Percentiles rank a stretch among this genome's conserved stretches.
Evolutionary conservation across 164 flowering plant genomes (phyloP).

Genomic region (Vitis vinifera): ASM3070453v1 NC_081805.1:9429001-9429500

Average conservation of each 20-base stretch:
- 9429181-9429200: slow-evolving; percentile 99
- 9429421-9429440: slow-evolving; percentile 95
- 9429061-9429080: slow-evolving; percentile 40
- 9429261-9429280: slow-evolving; percentile 44
- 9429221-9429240: slow-evolving; percentile 72
- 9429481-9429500: background rate
- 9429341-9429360: slow-evolving; percentile 50
- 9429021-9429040: slow-evolving; percentile 93
- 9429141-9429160: background rate
- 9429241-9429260: slow-evolving; percentile 53
- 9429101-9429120: background rate
- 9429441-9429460: slow-evolving; percentile 84
- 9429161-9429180: slow-evolving; percentile 82
- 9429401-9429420: slow-evolving; percentile 49
- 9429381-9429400: background rate
- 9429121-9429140: background rate
- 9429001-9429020: slow-evolving; percentile 81
- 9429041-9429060: slow-evolving; percentile 96
- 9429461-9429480: slow-evolving; percentile 82
- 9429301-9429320: slow-evolving; percentile 88
- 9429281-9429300: slow-evolving; percentile 45
- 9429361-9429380: background rate
- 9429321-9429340: slow-evolving; percentile 98
- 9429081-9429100: background rate
- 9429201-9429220: slow-evolving; percentile 98